phyloP scores from a whole-genome alignment of 2,329 filamentous ascomycete species.

The Elsinoe fawcettii region DNA sequence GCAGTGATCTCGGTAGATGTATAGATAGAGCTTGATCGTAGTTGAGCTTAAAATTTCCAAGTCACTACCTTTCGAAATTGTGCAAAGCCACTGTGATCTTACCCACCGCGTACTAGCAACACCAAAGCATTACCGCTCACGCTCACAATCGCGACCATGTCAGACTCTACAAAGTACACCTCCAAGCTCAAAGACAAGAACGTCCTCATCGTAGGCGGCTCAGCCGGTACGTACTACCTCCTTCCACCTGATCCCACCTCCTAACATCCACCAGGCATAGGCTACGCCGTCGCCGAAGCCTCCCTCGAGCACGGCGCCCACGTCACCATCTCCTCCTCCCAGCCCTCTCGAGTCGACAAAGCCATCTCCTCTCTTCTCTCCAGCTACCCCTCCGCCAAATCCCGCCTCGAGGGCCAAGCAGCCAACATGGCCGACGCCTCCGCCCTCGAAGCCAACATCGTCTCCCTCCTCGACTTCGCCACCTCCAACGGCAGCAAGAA shows the following conservation, averaged over 20 bases:
- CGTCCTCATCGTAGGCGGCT: slow-evolving; percentile 56
- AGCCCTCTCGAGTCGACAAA: slow-evolving; percentile 39
- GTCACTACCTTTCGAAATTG: too few relatives aligned
- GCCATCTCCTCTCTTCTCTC: slow-evolving; percentile 40
- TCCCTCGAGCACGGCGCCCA: slow-evolving; percentile 47
- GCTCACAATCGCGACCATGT: slow-evolving; percentile 23
- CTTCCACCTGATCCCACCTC: neutral
- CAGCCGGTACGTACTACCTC: slow-evolving; percentile 28
- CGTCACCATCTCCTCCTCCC: slow-evolving; percentile 56
- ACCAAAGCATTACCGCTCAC: neutral
- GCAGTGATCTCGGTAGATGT: neutral
- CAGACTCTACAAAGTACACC: slow-evolving; percentile 38
- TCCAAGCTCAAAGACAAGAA: slow-evolving; percentile 42
- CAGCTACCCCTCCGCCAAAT: slow-evolving; percentile 36
- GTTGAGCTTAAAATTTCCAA: too few relatives aligned
- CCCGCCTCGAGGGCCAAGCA: slow-evolving; percentile 37
- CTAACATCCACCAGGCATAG: slow-evolving; percentile 47
- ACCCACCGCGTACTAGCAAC: too few relatives aligned
- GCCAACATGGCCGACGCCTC: slow-evolving; percentile 42
- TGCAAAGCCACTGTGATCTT: too few relatives aligned
- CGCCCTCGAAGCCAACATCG: slow-evolving; percentile 42
- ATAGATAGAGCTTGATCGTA: neutral
- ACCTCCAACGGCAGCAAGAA: slow-evolving; percentile 27
- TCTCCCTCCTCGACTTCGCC: slow-evolving; percentile 37
- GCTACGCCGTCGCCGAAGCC: slow-evolving; percentile 53